Percentiles rank a stretch among this genome's conserved stretches.
Evolutionary conservation across 2,329 filamentous ascomycete genomes (phyloP).

Genomic region (Dothistroma septosporum): DNA sequence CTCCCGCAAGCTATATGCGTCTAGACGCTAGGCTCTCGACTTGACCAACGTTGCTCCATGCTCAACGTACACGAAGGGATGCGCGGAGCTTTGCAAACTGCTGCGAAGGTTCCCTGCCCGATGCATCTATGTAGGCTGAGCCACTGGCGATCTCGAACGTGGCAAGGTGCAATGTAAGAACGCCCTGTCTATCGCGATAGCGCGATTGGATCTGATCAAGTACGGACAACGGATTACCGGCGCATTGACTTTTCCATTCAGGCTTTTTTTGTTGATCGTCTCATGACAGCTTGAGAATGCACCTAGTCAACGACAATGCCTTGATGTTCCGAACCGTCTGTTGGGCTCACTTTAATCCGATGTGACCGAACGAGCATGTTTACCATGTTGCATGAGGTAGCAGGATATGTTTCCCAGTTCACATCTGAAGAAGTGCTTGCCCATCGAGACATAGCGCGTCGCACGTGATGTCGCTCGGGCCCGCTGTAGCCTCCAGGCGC

Average conservation of each 20-base stretch:
- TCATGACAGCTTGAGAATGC: not conserved
- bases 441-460: no score
- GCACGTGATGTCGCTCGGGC: no score
- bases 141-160: not conserved
- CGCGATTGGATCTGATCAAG: not conserved
- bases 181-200: not conserved
- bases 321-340: not conserved
- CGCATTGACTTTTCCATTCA: not conserved
- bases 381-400: no score
- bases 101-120: not conserved
- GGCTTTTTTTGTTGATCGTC: not conserved
- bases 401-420: no score
- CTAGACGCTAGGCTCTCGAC: not conserved
- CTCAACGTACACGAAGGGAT: not conserved
- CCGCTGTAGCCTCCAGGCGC: no score
- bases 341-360: no score
- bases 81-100: not conserved
- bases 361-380: no score
- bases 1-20: not conserved
- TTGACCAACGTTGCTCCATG: not conserved
- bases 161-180: not conserved
- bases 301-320: not conserved
- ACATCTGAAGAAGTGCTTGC: no score
- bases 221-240: not conserved
- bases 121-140: not conserved